A percentile compares a stretch with the other conserved stretches of the same genome.
Conservation (phyloP, 805 yeast genomes). For the Saccharomycopsis babjevae region DNA sequence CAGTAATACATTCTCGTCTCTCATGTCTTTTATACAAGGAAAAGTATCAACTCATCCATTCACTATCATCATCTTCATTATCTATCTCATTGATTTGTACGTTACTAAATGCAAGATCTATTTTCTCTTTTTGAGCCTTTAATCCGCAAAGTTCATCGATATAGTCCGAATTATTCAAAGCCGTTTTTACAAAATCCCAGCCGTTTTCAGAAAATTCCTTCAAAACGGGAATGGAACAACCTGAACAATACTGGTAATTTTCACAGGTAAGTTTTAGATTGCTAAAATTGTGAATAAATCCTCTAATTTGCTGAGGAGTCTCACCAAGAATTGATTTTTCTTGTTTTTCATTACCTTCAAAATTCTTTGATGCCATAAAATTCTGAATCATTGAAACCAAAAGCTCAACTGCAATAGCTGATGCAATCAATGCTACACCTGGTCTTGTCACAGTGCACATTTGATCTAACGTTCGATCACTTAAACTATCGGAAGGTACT, state of each 20-base stretch:
- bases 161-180: slow-evolving; percentile 55
- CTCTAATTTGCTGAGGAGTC: slow-evolving; percentile 85
- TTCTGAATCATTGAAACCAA: slow-evolving; percentile 67
- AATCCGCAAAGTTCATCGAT: slow-evolving; percentile 78
- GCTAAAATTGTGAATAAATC: slow-evolving; percentile 60
- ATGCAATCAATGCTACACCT: slow-evolving; percentile 84
- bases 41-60: neutral
- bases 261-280: slow-evolving; percentile 60
- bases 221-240: slow-evolving; percentile 61
- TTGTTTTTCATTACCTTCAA: slow-evolving; percentile 18
- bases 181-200: slow-evolving; percentile 73
- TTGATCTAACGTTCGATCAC: slow-evolving; percentile 86
- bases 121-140: slow-evolving; percentile 54
- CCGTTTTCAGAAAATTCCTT: slow-evolving; percentile 40
- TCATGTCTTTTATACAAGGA: neutral
- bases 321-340: slow-evolving; percentile 46
- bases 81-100: slow-evolving; percentile 30
- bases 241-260: slow-evolving; percentile 73
- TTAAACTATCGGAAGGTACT: slow-evolving; percentile 83
- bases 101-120: slow-evolving; percentile 30
- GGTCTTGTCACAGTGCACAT: slow-evolving; percentile 99
- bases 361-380: slow-evolving; percentile 17
- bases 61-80: slow-evolving; percentile 17
- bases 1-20: too few relatives aligned
- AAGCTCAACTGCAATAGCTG: slow-evolving; percentile 79